Evolutionary conservation across 129 eudicot species (phyloP), one percentile per base, ranked within the genome.

Genomic region (Flaveria sonorensis): DNA sequence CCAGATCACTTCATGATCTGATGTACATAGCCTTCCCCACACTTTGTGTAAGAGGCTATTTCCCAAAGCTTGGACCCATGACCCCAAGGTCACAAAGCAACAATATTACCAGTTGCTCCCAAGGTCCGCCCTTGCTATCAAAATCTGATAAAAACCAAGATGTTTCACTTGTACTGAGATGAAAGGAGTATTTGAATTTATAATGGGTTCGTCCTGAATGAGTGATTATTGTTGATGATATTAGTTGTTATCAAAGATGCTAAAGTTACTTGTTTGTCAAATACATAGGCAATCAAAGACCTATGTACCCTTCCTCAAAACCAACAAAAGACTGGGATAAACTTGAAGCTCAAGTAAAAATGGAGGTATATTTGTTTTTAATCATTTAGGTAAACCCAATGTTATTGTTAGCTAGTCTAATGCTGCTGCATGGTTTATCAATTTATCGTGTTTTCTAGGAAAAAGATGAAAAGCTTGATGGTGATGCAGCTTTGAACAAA

Each of bases 401-500:
- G 50, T 45, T 70, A 26, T 61, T 63, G 43, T 10, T 51, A 36
- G 40, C 40, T 36, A 36, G 40, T 36, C 3, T 36, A 36, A 36
- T 36, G 40, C 40, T 36, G 40, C 40, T 36, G 40, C 19, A 52
- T 2, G 64, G 43, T 12, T 55, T 15, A 61, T 28, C 3, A 16
- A 68, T 36, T 3, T 56, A 73, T 39, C 16, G 16, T n/a, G n/a
- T 14, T 74, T 60, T 36, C 40, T 90, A 94, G 99, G 99, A 94
- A 76, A 94, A 91, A 81, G 99, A 94, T 18, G 99, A 94, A 85
- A 94, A 94, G 63, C 83, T 94, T 1, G 99, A 94, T 76, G 99
- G 99, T 2, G 99, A 94, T 89, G 99, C 97, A 10, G 99, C 99
- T 20, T 57, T 94, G 74, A 94, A 94, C 94, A 94, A 94, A 71